Conservation (phyloP, 1,139 yeast species). For the Pneumocystis canis region DNA sequence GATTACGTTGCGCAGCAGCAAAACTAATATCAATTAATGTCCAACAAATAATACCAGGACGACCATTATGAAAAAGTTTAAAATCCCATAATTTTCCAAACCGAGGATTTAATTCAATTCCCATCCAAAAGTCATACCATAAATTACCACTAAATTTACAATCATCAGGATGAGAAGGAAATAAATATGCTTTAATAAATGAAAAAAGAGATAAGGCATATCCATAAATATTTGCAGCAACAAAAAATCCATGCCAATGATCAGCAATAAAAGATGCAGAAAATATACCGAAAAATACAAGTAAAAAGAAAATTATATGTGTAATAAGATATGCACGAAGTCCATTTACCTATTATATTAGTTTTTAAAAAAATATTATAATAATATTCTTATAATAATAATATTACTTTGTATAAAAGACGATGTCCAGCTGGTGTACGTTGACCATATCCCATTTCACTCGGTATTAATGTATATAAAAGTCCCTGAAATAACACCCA, state of each 20-base stretch:
- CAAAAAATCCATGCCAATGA: conserved; percentile 9
- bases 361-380: not conserved
- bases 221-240: conserved; percentile 9
- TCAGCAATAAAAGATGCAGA: conserved; percentile 8
- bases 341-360: conserved; percentile 6
- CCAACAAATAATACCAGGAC: conserved; percentile 90
- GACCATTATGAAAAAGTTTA: conserved; percentile 78
- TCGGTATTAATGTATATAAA: conserved; percentile 8
- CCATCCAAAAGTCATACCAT: conserved; percentile 73
- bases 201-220: conserved; percentile 8
- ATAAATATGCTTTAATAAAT: conserved; percentile 10
- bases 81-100: conserved; percentile 64
- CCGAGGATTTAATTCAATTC: conserved; percentile 87
- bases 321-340: conserved; percentile 10
- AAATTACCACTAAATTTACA: conserved; percentile 9
- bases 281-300: conserved; percentile 6
- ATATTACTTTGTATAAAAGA: conserved; percentile 5
- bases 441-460: conserved; percentile 11
- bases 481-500: conserved; percentile 10
- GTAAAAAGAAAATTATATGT: conserved; percentile 6
- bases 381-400: not conserved
- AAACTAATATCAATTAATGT: conserved; percentile 61
- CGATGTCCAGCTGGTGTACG: conserved; percentile 11
- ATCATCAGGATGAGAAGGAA: conserved; percentile 11
- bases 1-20: conserved; percentile 62